Conservation (phyloP, 306 rosid genomes). For the Ceratonia siliqua region DNA sequence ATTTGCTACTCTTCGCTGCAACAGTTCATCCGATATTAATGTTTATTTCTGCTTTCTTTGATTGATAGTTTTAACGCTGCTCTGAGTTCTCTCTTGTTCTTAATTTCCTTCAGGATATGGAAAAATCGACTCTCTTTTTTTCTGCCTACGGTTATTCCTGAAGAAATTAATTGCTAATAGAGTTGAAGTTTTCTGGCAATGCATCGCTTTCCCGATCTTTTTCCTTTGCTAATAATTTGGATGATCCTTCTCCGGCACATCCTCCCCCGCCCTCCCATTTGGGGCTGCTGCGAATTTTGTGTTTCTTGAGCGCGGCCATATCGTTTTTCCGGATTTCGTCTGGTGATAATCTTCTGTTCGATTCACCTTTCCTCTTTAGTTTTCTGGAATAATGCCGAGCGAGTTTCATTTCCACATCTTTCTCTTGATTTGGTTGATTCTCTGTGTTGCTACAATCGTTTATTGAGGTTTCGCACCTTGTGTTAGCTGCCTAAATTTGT, state of each 20-base stretch:
- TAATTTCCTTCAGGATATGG: constrained; percentile 25
- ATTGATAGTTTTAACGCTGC: constrained; percentile 17
- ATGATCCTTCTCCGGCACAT: constrained; percentile 20
- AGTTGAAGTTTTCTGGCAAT: constrained; percentile 37
- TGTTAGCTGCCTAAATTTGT: background rate
- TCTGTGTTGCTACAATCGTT: background rate
- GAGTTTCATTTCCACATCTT: background rate
- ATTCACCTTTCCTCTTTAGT: background rate
- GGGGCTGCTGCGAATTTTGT: background rate
- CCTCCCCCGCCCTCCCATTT: too few species aligned
- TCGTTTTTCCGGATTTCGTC: background rate
- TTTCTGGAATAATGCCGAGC: background rate
- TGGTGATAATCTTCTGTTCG: background rate
- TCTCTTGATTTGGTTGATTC: background rate
- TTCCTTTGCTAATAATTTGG: background rate
- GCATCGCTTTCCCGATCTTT: constrained; percentile 31
- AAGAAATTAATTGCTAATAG: constrained; percentile 2
- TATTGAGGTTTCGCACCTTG: background rate
- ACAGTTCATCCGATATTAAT: constrained; percentile 18
- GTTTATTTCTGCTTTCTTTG: constrained; percentile 3
- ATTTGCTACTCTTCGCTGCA: background rate
- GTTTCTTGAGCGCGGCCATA: background rate
- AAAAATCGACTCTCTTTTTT: constrained; percentile 9
- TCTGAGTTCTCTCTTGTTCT: constrained; percentile 21
- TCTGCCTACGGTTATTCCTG: constrained; percentile 3